Base-by-base conservation (phyloP, 164 flowering plant species). In the Umbellularia californica region DNA sequence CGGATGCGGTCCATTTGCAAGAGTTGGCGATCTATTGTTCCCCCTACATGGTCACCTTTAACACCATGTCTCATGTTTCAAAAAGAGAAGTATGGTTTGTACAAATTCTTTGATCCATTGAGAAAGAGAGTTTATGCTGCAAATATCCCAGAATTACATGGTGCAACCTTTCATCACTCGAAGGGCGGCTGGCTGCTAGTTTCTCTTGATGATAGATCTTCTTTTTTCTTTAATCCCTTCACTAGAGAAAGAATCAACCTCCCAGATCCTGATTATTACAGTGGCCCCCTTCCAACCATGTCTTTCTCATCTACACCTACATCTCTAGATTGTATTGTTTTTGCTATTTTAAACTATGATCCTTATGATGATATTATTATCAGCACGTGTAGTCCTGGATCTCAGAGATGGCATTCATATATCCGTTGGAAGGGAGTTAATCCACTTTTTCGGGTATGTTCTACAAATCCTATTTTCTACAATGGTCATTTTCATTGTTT, bases 161-260 rank as follows among this genome's bases (percentile, higher is more conserved):
- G 25, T 25, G 25, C 25, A 25, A 25, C 25, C 25, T 25, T 25
- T 0, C 25, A 25, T 25, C 25, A 25, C 25, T 25, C 25, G 1
- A 25, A 25, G 25, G 25, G 25, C 1, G 25, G 25, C 25, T 25
- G 25, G 25, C 1, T 25, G 25, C 25, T 27, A 1, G 1, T 27
- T 27, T 27, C 27, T 27, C 1, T 27, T 1, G 1, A 27, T 1
- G 27, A 27, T 1, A 1, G 27, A 27, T 27, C 1, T 12, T 6
- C 20, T 10, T 71, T 58, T 23, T 71, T 71, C 51, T 71, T 58
- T 47, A 71, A 71, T 71, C 74, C 74, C 5, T 71, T 71, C 25
- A 71, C 65, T 1, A 28, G 24, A 30, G 65, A 12, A 9, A 58
- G 11, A 22, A 58, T 71, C 66, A 10, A 60, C 33, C 51, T 71